Conservation (phyloP, 768 basidiomycete genomes). For the Saitozyma sp. region DNA sequence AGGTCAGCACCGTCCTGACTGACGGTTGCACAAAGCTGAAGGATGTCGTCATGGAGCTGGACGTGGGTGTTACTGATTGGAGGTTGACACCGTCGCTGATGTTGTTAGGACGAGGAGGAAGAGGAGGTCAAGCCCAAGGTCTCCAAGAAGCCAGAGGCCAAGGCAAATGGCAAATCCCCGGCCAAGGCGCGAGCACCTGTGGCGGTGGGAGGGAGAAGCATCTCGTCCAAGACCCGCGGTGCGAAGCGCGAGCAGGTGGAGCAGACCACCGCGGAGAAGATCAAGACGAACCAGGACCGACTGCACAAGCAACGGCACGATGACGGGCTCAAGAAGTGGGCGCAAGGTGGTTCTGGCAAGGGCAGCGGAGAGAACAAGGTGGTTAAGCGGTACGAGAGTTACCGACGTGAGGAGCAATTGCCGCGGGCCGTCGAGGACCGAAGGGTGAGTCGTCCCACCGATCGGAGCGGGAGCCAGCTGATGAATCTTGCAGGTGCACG, state of each 20-base stretch:
- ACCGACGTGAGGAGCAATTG: constrained; percentile 87
- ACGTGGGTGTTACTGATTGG: constrained; percentile 52
- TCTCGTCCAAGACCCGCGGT: constrained; percentile 85
- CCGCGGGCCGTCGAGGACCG: constrained; percentile 79
- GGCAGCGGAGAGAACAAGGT: constrained; percentile 84
- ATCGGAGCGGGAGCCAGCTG: background rate
- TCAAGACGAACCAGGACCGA: constrained; percentile 83
- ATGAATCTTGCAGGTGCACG: constrained; percentile 65
- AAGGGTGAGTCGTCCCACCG: constrained; percentile 61
- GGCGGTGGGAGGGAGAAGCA: constrained; percentile 77
- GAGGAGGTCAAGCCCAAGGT: constrained; percentile 18
- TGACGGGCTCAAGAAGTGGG: constrained; percentile 78
- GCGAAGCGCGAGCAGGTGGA: constrained; percentile 76
- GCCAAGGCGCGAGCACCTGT: constrained; percentile 35
- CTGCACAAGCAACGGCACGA: constrained; percentile 73
- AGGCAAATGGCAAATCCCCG: constrained; percentile 36
- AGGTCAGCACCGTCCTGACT: constrained; percentile 64
- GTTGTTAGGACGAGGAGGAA: constrained; percentile 55
- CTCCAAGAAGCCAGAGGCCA: constrained; percentile 62
- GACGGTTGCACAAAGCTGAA: constrained; percentile 80
- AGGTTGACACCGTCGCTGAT: too few relatives aligned
- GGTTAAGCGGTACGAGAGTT: constrained; percentile 95
- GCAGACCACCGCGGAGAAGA: constrained; percentile 70
- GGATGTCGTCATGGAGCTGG: constrained; percentile 64
- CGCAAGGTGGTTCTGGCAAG: constrained; percentile 72